A percentile compares a stretch with the other conserved stretches of the same genome.
Evolutionary conservation across 192 early-diverging fungal genomes (phyloP).

Genomic region (Allomyces javanicus): DNA sequence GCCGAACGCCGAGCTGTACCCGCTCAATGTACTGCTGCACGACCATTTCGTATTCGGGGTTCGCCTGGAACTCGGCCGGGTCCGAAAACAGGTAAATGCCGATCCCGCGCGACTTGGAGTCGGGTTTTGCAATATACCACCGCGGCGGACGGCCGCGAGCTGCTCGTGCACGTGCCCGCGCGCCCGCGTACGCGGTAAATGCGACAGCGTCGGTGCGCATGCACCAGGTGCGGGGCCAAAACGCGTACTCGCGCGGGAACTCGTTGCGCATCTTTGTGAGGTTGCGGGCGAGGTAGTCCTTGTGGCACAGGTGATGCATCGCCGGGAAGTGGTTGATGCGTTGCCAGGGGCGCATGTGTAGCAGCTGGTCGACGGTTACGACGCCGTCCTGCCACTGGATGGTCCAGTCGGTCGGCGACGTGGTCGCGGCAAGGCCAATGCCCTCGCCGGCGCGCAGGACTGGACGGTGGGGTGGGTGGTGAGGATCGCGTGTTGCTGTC

Average conservation of each 20-base stretch:
- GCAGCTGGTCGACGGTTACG: too few species aligned
- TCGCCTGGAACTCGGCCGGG: conserved; percentile 7
- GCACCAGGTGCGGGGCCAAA: conserved; percentile 33
- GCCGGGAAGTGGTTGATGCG: conserved; percentile 43
- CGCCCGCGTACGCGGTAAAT: conserved; percentile 4
- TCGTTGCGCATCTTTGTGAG: conserved; percentile 18
- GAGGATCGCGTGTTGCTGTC: too few species aligned
- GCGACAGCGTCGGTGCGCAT: conserved; percentile 27
- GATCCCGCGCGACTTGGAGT: conserved; percentile 30
- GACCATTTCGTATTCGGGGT: conserved; percentile 3
- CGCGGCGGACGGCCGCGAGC: conserved; percentile 2
- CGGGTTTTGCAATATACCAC: conserved; percentile 34
- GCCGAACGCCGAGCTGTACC: neutral
- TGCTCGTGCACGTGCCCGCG: neutral
- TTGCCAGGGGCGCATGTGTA: conserved; percentile 17
- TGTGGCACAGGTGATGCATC: conserved; percentile 42
- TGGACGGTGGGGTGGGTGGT: too few species aligned
- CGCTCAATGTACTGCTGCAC: conserved; percentile 8
- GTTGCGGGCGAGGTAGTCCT: conserved; percentile 34
- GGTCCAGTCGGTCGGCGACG: too few species aligned
- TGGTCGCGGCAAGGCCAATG: too few species aligned
- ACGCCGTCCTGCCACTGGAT: too few species aligned
- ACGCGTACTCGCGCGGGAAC: conserved; percentile 32
- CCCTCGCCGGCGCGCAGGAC: too few species aligned
- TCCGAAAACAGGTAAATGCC: conserved; percentile 9